Conservation (phyloP, 164 flowering plant species). For the Buxus sempervirens region DNA sequence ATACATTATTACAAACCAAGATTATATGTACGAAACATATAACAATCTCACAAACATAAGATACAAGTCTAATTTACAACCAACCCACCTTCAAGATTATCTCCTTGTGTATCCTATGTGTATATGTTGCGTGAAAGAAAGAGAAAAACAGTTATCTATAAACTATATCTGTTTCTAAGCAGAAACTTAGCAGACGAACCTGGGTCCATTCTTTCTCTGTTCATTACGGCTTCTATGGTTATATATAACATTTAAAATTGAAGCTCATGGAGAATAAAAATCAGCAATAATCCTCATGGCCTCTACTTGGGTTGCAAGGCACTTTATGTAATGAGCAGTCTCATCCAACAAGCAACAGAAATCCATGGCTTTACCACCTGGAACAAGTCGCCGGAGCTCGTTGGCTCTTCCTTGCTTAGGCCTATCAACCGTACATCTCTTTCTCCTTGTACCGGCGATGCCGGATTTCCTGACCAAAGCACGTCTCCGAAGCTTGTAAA, state of each 20-base stretch:
- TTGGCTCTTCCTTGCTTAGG: slow-evolving; percentile 7
- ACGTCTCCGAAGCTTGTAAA: slow-evolving; percentile 25
- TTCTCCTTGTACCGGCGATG: slow-evolving; percentile 1
- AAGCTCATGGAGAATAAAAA: slow-evolving; percentile 17
- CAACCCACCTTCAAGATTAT: not conserved
- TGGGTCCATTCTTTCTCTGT: not conserved
- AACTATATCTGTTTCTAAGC: not conserved
- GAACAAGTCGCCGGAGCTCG: slow-evolving; percentile 43
- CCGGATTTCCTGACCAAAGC: not conserved
- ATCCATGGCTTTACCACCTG: slow-evolving; percentile 59
- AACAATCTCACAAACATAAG: not conserved
- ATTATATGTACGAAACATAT: not conserved
- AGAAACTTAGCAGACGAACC: not conserved
- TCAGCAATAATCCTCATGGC: slow-evolving; percentile 47
- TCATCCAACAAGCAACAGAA: slow-evolving; percentile 45
- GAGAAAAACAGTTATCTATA: slow-evolving; percentile 4
- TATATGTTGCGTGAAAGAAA: not conserved
- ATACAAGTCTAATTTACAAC: slow-evolving; percentile 11
- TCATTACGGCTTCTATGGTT: not conserved
- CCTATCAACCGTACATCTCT: not conserved
- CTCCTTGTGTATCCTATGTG: not conserved
- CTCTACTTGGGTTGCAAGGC: slow-evolving; percentile 50
- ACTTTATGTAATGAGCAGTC: slow-evolving; percentile 54
- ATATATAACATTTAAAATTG: not conserved
- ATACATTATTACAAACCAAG: not conserved